A percentile compares a stretch with the other conserved stretches of the same genome.
Conservation (phyloP, 2,329 filamentous ascomycete species). For the Penicillium sp. region DNA sequence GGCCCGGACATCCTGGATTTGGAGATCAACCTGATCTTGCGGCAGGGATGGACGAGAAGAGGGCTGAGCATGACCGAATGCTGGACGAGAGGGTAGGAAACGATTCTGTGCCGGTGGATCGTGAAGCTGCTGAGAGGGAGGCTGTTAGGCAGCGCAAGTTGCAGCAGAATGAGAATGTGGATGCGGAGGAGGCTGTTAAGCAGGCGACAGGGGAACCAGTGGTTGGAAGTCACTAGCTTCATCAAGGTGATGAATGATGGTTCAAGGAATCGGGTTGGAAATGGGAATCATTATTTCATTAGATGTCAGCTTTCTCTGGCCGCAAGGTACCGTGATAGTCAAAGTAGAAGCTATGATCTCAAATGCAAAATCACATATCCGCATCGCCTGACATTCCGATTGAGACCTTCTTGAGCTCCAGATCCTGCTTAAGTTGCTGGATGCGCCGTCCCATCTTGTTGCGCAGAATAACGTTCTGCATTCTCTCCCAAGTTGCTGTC, state of each 20-base stretch:
- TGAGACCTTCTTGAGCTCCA: slow-evolving; percentile 45
- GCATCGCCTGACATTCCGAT: slow-evolving; percentile 38
- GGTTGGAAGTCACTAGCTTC: slow-evolving; percentile 7
- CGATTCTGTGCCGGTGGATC: slow-evolving; percentile 17
- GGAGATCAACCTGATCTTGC: slow-evolving; percentile 33
- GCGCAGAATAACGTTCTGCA: slow-evolving; percentile 41
- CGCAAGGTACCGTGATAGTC: not conserved
- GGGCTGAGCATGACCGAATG: slow-evolving; percentile 33
- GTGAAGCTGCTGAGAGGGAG: slow-evolving; percentile 26
- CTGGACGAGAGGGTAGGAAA: slow-evolving; percentile 27
- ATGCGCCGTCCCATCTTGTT: slow-evolving; percentile 46
- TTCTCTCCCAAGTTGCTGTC: slow-evolving; percentile 40
- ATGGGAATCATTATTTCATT: not conserved
- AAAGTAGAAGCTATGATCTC: not conserved
- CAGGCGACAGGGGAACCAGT: slow-evolving; percentile 29
- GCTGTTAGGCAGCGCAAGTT: slow-evolving; percentile 26
- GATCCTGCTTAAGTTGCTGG: slow-evolving; percentile 44
- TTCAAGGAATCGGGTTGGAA: not conserved
- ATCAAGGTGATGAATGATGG: not conserved
- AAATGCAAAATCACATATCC: slow-evolving; percentile 23
- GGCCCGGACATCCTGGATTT: slow-evolving; percentile 30
- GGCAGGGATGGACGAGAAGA: slow-evolving; percentile 35
- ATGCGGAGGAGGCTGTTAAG: slow-evolving; percentile 29
- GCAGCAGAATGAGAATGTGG: slow-evolving; percentile 26
- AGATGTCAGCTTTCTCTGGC: not conserved